Evolutionary conservation across 768 basidiomycete species (phyloP).

Genomic region (Boletus tylopilopsis): DNA sequence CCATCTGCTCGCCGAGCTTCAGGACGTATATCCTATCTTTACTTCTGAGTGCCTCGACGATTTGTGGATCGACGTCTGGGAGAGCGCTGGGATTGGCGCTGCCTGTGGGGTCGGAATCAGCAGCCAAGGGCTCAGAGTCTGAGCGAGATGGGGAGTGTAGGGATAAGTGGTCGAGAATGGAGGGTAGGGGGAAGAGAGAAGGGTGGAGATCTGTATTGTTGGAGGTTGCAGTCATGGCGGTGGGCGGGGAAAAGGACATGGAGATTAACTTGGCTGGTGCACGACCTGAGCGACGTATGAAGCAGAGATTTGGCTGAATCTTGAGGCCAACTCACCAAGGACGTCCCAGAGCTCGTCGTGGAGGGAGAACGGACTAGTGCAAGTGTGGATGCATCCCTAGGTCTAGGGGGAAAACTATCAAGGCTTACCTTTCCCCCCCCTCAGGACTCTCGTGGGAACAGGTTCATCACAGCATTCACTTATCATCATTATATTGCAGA

Average conservation of each 20-base stretch:
- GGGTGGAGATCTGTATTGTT: slow-evolving; percentile 14
- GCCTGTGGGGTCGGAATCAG: slow-evolving; percentile 26
- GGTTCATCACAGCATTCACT: slow-evolving; percentile 4
- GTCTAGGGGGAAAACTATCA: slow-evolving; percentile 29
- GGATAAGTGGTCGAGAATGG: slow-evolving; percentile 10
- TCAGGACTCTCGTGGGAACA: slow-evolving; percentile 28
- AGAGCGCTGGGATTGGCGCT: slow-evolving; percentile 21
- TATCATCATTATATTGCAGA: not conserved
- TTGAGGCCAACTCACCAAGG: not conserved
- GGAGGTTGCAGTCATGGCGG: slow-evolving; percentile 12
- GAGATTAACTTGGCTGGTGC: slow-evolving; percentile 6
- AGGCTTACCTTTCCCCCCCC: not conserved
- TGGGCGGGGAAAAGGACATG: slow-evolving; percentile 8
- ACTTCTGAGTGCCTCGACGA: slow-evolving; percentile 80
- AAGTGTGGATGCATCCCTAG: slow-evolving; percentile 27
- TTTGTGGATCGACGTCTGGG: slow-evolving; percentile 68
- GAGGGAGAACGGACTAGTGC: slow-evolving; percentile 15
- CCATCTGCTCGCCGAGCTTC: slow-evolving; percentile 86
- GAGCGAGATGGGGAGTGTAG: slow-evolving; percentile 17
- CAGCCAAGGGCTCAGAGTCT: slow-evolving; percentile 28
- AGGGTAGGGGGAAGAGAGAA: slow-evolving; percentile 6
- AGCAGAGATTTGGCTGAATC: slow-evolving; percentile 9
- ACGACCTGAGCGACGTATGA: slow-evolving; percentile 1
- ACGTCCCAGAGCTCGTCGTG: slow-evolving; percentile 9
- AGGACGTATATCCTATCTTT: slow-evolving; percentile 87